Evolutionary conservation across 176 grass and related monocot species (phyloP).

Genomic region (Raddia guianensis): DNA sequence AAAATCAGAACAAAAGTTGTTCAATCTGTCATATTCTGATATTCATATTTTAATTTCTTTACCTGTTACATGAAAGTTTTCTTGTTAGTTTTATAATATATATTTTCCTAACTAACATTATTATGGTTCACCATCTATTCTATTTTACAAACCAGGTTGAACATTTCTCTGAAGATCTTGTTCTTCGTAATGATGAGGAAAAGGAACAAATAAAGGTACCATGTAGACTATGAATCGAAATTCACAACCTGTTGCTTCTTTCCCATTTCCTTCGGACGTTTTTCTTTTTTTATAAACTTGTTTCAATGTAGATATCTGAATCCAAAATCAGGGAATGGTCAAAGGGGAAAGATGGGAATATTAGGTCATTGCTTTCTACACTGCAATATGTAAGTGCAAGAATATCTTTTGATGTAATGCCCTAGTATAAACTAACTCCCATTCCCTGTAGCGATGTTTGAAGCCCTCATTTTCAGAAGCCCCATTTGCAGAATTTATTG

Average conservation of each 20-base stretch:
- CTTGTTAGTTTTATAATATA: neutral
- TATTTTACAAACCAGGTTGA: conserved; percentile 65
- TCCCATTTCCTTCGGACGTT: conserved; percentile 3
- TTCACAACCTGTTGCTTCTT: conserved; percentile 23
- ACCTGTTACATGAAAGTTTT: conserved; percentile 11
- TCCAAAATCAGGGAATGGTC: conserved; percentile 87
- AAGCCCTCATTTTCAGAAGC: no score
- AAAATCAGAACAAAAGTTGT: neutral
- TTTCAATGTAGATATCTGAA: conserved; percentile 63
- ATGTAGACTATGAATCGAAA: neutral
- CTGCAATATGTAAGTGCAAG: conserved; percentile 85
- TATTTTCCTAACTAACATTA: conserved; percentile 25
- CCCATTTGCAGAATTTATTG: conserved; percentile 3
- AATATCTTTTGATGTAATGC: conserved; percentile 31
- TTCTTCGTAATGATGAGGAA: conserved; percentile 43
- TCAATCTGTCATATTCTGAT: neutral
- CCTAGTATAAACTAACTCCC: conserved; percentile 1
- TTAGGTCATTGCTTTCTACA: conserved; percentile 93
- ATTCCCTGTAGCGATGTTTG: neutral
- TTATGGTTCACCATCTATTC: conserved; percentile 16
- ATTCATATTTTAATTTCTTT: conserved; percentile 3
- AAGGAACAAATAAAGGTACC: conserved; percentile 84
- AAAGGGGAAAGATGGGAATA: conserved; percentile 96
- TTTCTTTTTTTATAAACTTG: conserved; percentile 20
- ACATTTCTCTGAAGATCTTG: conserved; percentile 56